phyloP scores from a whole-genome alignment of 768 basidiomycete species.

The Hericium coralloides region DNA sequence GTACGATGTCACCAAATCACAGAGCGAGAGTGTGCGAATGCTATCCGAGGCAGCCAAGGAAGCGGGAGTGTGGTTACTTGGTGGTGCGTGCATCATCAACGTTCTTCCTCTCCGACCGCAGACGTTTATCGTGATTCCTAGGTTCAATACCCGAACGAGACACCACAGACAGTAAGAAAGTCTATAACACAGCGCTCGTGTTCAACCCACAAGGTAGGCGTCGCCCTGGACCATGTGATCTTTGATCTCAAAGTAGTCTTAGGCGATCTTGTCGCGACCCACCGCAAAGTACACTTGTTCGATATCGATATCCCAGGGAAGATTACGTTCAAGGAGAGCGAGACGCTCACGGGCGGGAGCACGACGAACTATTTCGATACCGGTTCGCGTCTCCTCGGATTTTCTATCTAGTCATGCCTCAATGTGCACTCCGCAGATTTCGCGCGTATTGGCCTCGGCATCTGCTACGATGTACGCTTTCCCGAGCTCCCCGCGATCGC shows the following conservation, averaged over 20 bases:
- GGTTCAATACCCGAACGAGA: slow-evolving; percentile 92
- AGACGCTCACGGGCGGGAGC: slow-evolving; percentile 72
- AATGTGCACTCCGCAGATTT: slow-evolving; percentile 52
- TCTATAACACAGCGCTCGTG: slow-evolving; percentile 92
- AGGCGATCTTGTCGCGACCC: slow-evolving; percentile 81
- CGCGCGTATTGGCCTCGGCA: slow-evolving; percentile 91
- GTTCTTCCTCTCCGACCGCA: too few relatives aligned
- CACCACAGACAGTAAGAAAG: slow-evolving; percentile 45
- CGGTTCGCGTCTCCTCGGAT: slow-evolving; percentile 27
- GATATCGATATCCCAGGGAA: slow-evolving; percentile 95
- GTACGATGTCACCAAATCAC: slow-evolving; percentile 45
- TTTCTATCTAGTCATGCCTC: background rate
- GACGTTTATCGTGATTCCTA: slow-evolving; percentile 22
- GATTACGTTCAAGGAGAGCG: slow-evolving; percentile 88
- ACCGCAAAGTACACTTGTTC: slow-evolving; percentile 94
- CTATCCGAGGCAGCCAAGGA: slow-evolving; percentile 76
- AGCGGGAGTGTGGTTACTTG: slow-evolving; percentile 81
- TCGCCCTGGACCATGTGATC: background rate
- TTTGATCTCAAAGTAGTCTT: slow-evolving; percentile 2
- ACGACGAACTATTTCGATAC: slow-evolving; percentile 80
- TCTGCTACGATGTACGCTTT: slow-evolving; percentile 95
- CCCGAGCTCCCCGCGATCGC: slow-evolving; percentile 90
- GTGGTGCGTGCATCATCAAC: slow-evolving; percentile 42
- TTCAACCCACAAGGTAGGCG: slow-evolving; percentile 68
- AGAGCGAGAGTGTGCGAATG: slow-evolving; percentile 74